A percentile compares a stretch with the other conserved stretches of the same genome.
Evolutionary conservation across 768 basidiomycete genomes (phyloP).

Genomic region (Pulveroboletus sp.): DNA sequence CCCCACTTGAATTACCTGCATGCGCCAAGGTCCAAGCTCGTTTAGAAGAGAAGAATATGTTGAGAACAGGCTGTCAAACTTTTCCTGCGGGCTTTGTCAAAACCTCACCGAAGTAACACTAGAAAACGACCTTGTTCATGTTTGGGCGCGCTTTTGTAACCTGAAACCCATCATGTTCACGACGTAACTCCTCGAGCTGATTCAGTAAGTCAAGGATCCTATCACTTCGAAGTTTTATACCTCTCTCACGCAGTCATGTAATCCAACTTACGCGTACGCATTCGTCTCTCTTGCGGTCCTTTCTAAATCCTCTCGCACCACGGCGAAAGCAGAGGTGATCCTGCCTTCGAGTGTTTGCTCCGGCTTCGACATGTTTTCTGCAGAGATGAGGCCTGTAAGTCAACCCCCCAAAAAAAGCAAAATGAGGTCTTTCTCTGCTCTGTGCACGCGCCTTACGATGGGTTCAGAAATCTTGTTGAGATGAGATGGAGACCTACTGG

Average conservation of each 20-base stretch:
- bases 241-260: not conserved
- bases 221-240: conserved; percentile 14
- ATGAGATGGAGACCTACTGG: conserved; percentile 10
- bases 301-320: conserved; percentile 9
- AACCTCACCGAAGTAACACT: not conserved
- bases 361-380: conserved; percentile 8
- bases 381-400: not conserved
- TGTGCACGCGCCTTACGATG: not conserved
- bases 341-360: conserved; percentile 22
- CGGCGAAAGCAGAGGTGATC: conserved; percentile 15
- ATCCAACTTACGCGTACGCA: conserved; percentile 22
- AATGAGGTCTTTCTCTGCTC: conserved; percentile 7
- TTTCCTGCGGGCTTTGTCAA: conserved; percentile 16
- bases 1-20: conserved; percentile 27
- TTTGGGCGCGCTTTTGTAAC: conserved; percentile 4
- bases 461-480: not conserved
- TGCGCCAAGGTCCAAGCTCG: conserved; percentile 31
- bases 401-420: not conserved
- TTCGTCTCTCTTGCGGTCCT: conserved; percentile 24
- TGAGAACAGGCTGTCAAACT: conserved; percentile 21
- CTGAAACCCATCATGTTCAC: conserved; percentile 7
- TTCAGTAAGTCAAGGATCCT: conserved; percentile 13
- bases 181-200: conserved; percentile 22
- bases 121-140: conserved; percentile 15
- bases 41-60: conserved; percentile 25